These are phyloP conservation scores for Trypanosoma congolense DNA, from an alignment of 208 protist genomes.

Conservation along the genomic window DNA sequence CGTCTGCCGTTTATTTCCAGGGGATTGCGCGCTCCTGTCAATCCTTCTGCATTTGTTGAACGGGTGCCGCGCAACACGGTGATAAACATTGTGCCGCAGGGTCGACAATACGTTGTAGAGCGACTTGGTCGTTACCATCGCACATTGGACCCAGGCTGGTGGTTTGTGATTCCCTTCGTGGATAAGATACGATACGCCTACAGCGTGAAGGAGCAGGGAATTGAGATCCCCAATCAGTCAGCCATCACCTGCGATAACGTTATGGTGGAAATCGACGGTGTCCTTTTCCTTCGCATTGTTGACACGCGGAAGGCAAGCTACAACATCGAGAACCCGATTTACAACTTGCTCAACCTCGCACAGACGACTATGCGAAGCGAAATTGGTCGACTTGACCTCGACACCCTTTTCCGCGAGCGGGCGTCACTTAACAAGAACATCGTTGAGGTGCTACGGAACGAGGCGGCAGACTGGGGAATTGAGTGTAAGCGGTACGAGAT, in stretches of 20 bases:
- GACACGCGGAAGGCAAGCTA: constrained; percentile 89
- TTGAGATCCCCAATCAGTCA: constrained; percentile 89
- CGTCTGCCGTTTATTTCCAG: constrained; percentile 4
- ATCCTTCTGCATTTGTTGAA: constrained; percentile 64
- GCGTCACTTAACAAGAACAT: constrained; percentile 91
- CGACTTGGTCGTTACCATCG: constrained; percentile 90
- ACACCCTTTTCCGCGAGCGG: constrained; percentile 92
- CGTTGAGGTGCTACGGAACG: constrained; percentile 84
- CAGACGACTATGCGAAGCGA: constrained; percentile 96
- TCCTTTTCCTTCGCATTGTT: constrained; percentile 91
- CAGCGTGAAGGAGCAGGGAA: constrained; percentile 90
- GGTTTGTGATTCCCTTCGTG: constrained; percentile 90
- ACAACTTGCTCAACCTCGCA: constrained; percentile 94
- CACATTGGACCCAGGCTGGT: constrained; percentile 88
- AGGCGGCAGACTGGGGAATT: constrained; percentile 94
- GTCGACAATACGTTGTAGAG: constrained; percentile 93
- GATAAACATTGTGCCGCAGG: constrained; percentile 93
- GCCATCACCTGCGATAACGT: constrained; percentile 96
- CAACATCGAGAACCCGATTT: constrained; percentile 94
- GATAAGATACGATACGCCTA: constrained; percentile 94
- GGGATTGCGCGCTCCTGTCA: constrained; percentile 26
- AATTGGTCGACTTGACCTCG: constrained; percentile 92
- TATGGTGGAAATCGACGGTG: constrained; percentile 94
- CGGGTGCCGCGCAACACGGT: constrained; percentile 65
- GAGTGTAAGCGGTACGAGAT: constrained; percentile 96